Evolutionary conservation across 163 green algal species (phyloP).

Genomic region (Smithsoniella earleae): DNA sequence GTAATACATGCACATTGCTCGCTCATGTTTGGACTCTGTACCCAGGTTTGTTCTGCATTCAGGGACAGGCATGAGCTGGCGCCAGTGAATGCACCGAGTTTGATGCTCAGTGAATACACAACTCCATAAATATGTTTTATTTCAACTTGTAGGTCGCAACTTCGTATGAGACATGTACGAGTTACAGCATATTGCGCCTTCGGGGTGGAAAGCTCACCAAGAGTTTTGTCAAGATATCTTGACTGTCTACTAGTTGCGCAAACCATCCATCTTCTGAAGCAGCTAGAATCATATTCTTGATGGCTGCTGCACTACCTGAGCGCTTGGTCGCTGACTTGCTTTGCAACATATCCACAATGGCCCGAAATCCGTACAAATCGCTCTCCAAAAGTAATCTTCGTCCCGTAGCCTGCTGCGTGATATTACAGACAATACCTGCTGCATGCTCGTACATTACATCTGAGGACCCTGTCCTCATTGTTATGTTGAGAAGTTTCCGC

Average conservation of each 20-base stretch:
- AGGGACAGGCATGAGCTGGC: too few relatives aligned
- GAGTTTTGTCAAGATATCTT: background rate
- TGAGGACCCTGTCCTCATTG: constrained; percentile 4
- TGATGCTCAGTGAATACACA: too few relatives aligned
- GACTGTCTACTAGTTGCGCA: background rate
- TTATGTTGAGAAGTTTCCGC: background rate
- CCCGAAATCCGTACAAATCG: background rate
- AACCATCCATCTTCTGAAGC: background rate
- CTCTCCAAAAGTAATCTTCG: background rate
- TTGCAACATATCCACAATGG: background rate
- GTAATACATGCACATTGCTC: too few relatives aligned
- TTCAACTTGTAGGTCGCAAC: too few relatives aligned
- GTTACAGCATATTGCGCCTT: background rate
- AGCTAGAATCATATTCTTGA: constrained; percentile 13
- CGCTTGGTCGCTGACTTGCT: background rate
- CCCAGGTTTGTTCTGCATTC: too few relatives aligned
- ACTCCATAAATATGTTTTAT: too few relatives aligned
- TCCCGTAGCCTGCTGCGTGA: constrained; percentile 6
- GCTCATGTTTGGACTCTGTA: too few relatives aligned
- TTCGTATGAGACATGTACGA: too few relatives aligned
- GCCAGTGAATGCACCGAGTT: too few relatives aligned
- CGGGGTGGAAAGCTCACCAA: background rate
- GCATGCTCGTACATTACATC: constrained; percentile 28
- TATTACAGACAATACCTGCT: constrained; percentile 17
- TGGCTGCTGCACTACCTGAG: constrained; percentile 6